These are phyloP conservation scores for Rhizopogon salebrosus DNA, from an alignment of 768 basidiomycete genomes.

Conservation along the genomic window DNA sequence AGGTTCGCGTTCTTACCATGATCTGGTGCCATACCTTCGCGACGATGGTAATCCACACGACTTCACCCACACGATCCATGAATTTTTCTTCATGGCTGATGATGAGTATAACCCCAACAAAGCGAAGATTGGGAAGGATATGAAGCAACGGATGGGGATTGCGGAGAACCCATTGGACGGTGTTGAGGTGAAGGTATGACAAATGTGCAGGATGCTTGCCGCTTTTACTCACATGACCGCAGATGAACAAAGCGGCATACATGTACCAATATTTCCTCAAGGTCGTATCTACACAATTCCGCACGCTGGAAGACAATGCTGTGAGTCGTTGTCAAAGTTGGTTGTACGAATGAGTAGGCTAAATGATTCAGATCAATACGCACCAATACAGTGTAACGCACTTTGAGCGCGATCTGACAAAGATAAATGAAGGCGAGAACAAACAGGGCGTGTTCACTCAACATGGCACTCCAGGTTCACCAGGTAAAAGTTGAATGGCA, in stretches of 20 bases:
- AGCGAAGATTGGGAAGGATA: constrained; percentile 50
- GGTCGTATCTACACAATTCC: constrained; percentile 94
- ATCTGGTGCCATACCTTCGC: constrained; percentile 90
- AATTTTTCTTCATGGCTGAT: constrained; percentile 73
- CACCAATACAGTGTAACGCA: constrained; percentile 96
- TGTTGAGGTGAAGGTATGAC: constrained; percentile 49
- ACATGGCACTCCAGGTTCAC: constrained; percentile 71
- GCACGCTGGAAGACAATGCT: constrained; percentile 67
- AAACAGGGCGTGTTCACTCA: constrained; percentile 64
- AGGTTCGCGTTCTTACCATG: constrained; percentile 71
- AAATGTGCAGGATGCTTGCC: background rate
- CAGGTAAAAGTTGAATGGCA: constrained; percentile 32
- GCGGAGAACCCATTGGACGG: constrained; percentile 72
- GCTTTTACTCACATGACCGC: constrained; percentile 2
- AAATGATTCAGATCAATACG: constrained; percentile 56
- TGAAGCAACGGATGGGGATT: constrained; percentile 73
- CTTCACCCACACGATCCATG: constrained; percentile 85
- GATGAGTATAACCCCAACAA: constrained; percentile 76
- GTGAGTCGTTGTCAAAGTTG: constrained; percentile 34
- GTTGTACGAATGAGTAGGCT: background rate
- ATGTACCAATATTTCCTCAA: constrained; percentile 99
- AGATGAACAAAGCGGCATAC: constrained; percentile 79
- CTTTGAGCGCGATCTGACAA: constrained; percentile 86
- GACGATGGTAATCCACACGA: constrained; percentile 88
- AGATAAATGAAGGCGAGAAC: constrained; percentile 55